Conservation (phyloP, 2,329 filamentous ascomycete genomes). For the Metarhizium sp. region DNA sequence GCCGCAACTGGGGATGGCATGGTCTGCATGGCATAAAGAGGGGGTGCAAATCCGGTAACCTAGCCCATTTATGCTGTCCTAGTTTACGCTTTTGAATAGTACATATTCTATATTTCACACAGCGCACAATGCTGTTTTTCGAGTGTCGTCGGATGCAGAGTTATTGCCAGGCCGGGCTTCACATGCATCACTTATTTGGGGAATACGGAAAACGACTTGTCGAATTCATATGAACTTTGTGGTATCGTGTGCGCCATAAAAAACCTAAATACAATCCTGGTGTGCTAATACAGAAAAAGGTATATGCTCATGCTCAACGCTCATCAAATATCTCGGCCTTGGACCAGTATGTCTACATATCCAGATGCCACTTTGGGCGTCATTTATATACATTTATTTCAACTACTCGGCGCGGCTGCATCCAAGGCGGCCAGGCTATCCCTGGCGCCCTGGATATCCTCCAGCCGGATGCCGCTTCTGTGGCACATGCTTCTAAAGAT, state of each 20-base stretch:
- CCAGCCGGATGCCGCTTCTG: constrained; percentile 61
- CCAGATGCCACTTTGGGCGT: too few relatives aligned
- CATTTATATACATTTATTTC: background rate
- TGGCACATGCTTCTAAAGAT: constrained; percentile 91
- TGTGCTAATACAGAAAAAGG: background rate
- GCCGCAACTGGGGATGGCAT: background rate
- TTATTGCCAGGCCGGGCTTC: too few relatives aligned
- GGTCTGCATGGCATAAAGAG: background rate
- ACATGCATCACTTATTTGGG: too few relatives aligned
- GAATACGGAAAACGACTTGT: too few relatives aligned
- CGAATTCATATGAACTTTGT: too few relatives aligned
- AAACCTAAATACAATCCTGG: background rate
- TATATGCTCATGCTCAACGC: too few relatives aligned
- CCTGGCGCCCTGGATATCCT: constrained; percentile 41
- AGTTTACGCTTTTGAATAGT: background rate
- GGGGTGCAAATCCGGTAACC: constrained; percentile 3
- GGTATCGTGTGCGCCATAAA: too few relatives aligned
- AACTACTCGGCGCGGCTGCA: background rate
- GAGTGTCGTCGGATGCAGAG: too few relatives aligned
- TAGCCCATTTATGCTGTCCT: constrained; percentile 7
- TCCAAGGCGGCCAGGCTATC: constrained; percentile 20
- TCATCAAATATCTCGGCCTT: too few relatives aligned
- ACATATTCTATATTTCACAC: constrained; percentile 11
- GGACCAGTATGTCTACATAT: too few relatives aligned
- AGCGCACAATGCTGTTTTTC: background rate